A percentile compares a stretch with the other conserved stretches of the same genome.
phyloP scores from a whole-genome alignment of 352 stramenopile species.

The Pythium aquatile region DNA sequence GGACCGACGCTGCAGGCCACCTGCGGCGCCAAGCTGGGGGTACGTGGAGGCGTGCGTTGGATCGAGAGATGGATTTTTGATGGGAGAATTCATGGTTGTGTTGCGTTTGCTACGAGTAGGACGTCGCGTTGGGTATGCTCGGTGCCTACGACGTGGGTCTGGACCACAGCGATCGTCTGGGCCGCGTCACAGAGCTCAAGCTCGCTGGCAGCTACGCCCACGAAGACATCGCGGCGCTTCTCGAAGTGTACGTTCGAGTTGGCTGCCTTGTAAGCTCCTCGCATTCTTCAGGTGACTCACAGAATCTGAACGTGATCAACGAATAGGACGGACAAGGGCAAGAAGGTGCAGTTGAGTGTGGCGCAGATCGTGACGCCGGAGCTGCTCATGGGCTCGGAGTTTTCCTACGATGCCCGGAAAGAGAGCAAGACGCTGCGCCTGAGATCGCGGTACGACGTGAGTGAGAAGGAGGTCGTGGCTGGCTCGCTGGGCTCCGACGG shows the following conservation, averaged over 20 bases:
- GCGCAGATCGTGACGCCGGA: constrained; percentile 55
- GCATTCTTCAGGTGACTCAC: neutral
- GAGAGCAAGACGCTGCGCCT: constrained; percentile 63
- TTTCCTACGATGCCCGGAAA: constrained; percentile 66
- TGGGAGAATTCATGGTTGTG: constrained; percentile 3
- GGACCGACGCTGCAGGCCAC: constrained; percentile 69
- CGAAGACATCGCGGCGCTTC: constrained; percentile 58
- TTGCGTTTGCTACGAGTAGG: constrained; percentile 11
- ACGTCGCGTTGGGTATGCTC: constrained; percentile 44
- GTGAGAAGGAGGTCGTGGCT: constrained; percentile 41
- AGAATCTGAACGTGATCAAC: neutral
- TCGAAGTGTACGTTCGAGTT: constrained; percentile 62
- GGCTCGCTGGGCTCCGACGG: constrained; percentile 74
- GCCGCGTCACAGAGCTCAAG: constrained; percentile 63
- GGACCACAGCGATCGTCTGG: constrained; percentile 71
- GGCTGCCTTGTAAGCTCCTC: neutral
- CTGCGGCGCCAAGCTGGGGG: constrained; percentile 43
- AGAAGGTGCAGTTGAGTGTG: constrained; percentile 55
- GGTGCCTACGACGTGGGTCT: constrained; percentile 79
- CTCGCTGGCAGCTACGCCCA: constrained; percentile 56
- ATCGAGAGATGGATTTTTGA: neutral
- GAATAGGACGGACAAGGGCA: constrained; percentile 63
- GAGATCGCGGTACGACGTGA: constrained; percentile 53
- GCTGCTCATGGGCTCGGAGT: constrained; percentile 62
- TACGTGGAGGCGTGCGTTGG: constrained; percentile 36